These are phyloP conservation scores for Xerocomus minutiporus DNA, from an alignment of 1,284 basidiomycete species.

Conservation along the genomic window DNA sequence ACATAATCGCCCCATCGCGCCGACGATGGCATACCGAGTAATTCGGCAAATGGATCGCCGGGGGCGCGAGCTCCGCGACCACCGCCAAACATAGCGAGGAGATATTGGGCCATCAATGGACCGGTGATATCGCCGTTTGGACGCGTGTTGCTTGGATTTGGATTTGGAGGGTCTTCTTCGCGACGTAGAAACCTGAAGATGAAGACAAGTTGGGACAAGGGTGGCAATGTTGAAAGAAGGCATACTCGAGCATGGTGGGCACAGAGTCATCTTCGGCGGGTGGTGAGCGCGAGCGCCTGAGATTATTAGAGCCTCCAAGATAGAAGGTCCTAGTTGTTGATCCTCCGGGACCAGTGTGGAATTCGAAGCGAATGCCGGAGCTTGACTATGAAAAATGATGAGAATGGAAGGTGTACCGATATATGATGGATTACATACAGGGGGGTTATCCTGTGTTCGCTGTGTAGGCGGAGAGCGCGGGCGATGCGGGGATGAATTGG, in stretches of 20 bases:
- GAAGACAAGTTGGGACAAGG: background rate
- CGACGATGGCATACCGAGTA: constrained; percentile 33
- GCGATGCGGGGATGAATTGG: background rate
- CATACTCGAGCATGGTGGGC: constrained; percentile 51
- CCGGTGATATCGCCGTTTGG: constrained; percentile 48
- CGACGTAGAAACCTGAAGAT: constrained; percentile 37
- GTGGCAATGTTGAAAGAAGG: constrained; percentile 1
- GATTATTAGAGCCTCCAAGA: constrained; percentile 39
- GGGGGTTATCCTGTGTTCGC: constrained; percentile 12
- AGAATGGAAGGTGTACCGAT: background rate
- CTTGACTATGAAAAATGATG: constrained; percentile 6
- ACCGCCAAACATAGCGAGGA: constrained; percentile 55
- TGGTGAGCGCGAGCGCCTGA: constrained; percentile 17
- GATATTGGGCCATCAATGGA: constrained; percentile 65
- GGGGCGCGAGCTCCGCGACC: constrained; percentile 34
- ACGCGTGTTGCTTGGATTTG: constrained; percentile 16
- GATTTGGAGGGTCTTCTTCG: constrained; percentile 19
- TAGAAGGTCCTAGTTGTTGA: constrained; percentile 40
- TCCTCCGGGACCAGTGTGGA: constrained; percentile 36
- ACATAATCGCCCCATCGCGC: constrained; percentile 74
- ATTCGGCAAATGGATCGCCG: constrained; percentile 40
- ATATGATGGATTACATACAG: constrained; percentile 21
- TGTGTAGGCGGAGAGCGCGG: constrained; percentile 19
- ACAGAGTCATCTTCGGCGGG: constrained; percentile 14
- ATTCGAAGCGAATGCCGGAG: constrained; percentile 37